Evolutionary conservation across 139 green algal species (phyloP).

Genomic region (Chlamydomonas schloesseri): DNA sequence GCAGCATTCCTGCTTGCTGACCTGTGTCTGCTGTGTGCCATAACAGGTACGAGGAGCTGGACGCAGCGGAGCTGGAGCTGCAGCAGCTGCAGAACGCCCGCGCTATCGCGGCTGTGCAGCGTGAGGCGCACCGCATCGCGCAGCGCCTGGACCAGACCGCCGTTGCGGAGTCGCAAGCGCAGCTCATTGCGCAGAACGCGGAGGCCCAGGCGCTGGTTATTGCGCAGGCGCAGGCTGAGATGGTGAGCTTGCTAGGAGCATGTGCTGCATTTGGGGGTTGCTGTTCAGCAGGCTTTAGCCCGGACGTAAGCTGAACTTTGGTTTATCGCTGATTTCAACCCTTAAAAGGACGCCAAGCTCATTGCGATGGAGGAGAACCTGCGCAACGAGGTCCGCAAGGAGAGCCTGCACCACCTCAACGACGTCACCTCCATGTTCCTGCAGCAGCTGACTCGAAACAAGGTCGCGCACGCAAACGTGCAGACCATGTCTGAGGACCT

Average conservation of each 20-base stretch:
- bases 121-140: conserved; percentile 52
- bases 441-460: conserved; percentile 48
- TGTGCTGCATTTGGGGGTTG: too few relatives aligned
- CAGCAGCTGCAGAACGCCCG: conserved; percentile 46
- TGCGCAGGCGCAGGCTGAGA: conserved; percentile 1
- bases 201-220: conserved; percentile 11
- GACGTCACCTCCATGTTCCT: conserved; percentile 51
- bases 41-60: conserved; percentile 49
- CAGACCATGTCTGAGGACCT: conserved; percentile 31
- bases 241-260: conserved; percentile 23
- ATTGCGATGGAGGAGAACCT: conserved; percentile 13
- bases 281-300: too few relatives aligned
- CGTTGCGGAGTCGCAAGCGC: conserved; percentile 2
- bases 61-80: conserved; percentile 45
- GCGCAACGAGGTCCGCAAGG: conserved; percentile 42
- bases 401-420: conserved; percentile 44
- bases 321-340: too few relatives aligned
- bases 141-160: conserved; percentile 40
- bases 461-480: conserved; percentile 44
- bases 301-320: too few relatives aligned
- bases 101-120: conserved; percentile 44
- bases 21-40: too few relatives aligned
- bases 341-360: conserved; percentile 47
- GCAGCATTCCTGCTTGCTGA: too few relatives aligned
- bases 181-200: background rate